These are phyloP conservation scores for Trichocladium antarcticum DNA, from an alignment of 495 filamentous ascomycete species.

Conservation along the genomic window DNA sequence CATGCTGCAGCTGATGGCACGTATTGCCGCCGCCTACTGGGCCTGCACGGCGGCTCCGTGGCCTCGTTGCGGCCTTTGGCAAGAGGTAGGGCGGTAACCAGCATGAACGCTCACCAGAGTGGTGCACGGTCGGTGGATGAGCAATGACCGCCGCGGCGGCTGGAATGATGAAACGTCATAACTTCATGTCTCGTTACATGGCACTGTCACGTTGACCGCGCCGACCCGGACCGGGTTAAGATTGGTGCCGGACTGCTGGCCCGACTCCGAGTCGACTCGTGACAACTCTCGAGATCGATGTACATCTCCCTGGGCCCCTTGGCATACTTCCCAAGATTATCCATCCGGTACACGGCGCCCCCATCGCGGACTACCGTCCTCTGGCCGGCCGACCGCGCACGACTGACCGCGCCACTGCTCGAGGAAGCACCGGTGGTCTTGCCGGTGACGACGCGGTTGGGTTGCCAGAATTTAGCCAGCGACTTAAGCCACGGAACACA, in stretches of 20 bases:
- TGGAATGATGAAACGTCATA: too few relatives aligned
- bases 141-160: too few relatives aligned
- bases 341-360: slow-evolving; percentile 3
- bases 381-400: background rate
- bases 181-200: too few relatives aligned
- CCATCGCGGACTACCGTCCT: background rate
- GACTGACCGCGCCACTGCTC: background rate
- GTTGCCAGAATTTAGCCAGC: slow-evolving; percentile 16
- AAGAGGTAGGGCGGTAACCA: too few relatives aligned
- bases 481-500: slow-evolving; percentile 32
- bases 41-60: too few relatives aligned
- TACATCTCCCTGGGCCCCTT: background rate
- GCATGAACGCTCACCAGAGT: too few relatives aligned
- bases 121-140: too few relatives aligned
- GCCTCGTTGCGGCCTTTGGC: too few relatives aligned
- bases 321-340: background rate
- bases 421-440: background rate
- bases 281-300: slow-evolving; percentile 5
- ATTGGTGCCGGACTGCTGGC: background rate
- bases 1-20: too few relatives aligned
- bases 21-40: too few relatives aligned
- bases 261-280: background rate
- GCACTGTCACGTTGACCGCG: too few relatives aligned
- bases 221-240: too few relatives aligned
- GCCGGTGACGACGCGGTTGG: background rate